phyloP scores from a whole-genome alignment of 176 grass and related monocot species.

The Rhynchospora breviuscula region DNA sequence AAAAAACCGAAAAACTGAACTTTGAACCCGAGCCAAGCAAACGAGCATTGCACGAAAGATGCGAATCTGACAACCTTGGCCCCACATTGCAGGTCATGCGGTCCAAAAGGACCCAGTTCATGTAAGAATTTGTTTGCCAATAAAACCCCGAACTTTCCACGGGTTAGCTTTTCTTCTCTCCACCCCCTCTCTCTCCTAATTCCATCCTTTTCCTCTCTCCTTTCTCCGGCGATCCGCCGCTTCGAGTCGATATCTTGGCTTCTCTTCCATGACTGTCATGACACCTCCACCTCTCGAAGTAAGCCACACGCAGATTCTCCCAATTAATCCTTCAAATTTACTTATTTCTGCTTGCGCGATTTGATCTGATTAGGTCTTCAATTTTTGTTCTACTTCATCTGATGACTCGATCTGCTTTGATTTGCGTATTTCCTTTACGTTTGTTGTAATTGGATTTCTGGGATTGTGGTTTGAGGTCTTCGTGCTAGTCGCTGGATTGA shows the following conservation, averaged over 20 bases:
- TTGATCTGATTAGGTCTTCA: slow-evolving; percentile 19
- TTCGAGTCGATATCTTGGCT: neutral
- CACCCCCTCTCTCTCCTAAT: slow-evolving; percentile 25
- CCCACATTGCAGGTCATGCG: neutral
- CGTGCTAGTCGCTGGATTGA: slow-evolving; percentile 17
- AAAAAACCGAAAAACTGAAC: neutral
- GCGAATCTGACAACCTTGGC: neutral
- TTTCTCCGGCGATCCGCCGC: slow-evolving; percentile 21
- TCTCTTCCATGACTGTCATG: slow-evolving; percentile 35
- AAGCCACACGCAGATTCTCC: slow-evolving; percentile 5
- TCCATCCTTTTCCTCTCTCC: slow-evolving; percentile 39
- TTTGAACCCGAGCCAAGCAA: neutral
- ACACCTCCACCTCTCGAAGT: slow-evolving; percentile 66
- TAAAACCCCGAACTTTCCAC: slow-evolving; percentile 51
- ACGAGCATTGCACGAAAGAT: neutral
- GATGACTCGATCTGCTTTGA: neutral
- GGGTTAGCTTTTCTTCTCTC: slow-evolving; percentile 28
- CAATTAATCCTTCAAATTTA: neutral
- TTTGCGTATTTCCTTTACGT: neutral
- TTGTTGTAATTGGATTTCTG: neutral
- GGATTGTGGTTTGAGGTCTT: slow-evolving; percentile 23
- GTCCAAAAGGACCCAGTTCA: neutral
- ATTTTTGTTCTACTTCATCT: neutral
- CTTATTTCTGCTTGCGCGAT: neutral
- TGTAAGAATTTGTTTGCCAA: slow-evolving; percentile 11